These are phyloP conservation scores for Exophiala mesophila DNA, from an alignment of 2,329 filamentous ascomycete species.

Conservation along the genomic window DNA sequence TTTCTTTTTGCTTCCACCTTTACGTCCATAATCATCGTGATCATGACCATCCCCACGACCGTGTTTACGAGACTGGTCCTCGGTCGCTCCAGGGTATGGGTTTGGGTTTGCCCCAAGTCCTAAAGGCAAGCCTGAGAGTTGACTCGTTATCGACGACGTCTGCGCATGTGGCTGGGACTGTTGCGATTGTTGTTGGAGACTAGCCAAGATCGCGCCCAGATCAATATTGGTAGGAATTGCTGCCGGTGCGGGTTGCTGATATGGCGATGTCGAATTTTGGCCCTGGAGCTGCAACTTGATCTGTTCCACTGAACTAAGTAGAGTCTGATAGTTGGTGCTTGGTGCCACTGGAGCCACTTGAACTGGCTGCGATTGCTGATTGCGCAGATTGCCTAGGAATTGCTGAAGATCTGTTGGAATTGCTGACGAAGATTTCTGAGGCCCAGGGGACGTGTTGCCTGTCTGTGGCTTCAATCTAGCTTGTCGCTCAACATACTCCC, in stretches of 20 bases:
- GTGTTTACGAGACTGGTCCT: conserved; percentile 20
- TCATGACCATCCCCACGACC: conserved; percentile 19
- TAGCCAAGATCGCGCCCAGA: conserved; percentile 17
- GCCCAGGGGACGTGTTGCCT: conserved; percentile 26
- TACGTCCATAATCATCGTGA: conserved; percentile 20
- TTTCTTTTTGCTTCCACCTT: conserved; percentile 23
- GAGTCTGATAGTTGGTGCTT: conserved; percentile 12
- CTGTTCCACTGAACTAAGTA: conserved; percentile 26
- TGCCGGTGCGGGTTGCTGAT: conserved; percentile 25
- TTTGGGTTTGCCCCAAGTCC: conserved; percentile 18
- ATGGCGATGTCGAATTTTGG: conserved; percentile 12
- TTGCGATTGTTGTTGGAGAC: conserved; percentile 13
- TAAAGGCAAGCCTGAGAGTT: conserved; percentile 8
- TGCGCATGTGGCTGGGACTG: neutral
- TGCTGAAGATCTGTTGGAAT: conserved; percentile 20
- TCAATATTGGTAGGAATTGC: conserved; percentile 13
- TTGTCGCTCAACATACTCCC: conserved; percentile 31
- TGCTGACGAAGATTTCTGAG: conserved; percentile 23
- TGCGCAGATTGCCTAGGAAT: conserved; percentile 32
- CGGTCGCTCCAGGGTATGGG: conserved; percentile 14
- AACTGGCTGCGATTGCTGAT: conserved; percentile 26
- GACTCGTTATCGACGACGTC: conserved; percentile 1
- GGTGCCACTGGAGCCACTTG: conserved; percentile 18
- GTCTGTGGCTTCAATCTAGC: conserved; percentile 31
- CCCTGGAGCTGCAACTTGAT: conserved; percentile 29